Evolutionary conservation across 371 early-diverging fungal species (phyloP), one percentile per base, ranked within the genome.

Genomic region (Haplosporangium sp.): DNA sequence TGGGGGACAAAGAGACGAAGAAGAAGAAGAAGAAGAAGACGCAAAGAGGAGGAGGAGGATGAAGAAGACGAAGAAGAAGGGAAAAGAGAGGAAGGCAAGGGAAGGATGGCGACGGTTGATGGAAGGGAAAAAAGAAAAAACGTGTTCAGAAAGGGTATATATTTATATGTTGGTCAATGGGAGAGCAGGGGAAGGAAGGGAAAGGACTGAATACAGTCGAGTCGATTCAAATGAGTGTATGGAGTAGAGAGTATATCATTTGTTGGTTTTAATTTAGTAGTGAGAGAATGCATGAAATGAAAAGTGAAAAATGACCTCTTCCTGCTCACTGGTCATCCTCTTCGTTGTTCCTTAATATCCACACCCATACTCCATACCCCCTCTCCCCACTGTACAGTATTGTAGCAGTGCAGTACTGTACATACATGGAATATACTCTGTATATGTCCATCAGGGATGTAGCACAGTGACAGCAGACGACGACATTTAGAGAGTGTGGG

Each of bases 51-150:
- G 37, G 40, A 36, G 38, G 36, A 42, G 36, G n/a, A 23, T 38
- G 29, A 38, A 42, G 12, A 53, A 45, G 36, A 16, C 9, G 36
- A n/a, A 9, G 36, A 41, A 29, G 18, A 38, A 7, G 38, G 38
- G 61, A 37, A 53, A n/a, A 42, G 43, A 51, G 20, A 52, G 13
- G 9, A 13, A n/a, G 41, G 37, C 10, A 41, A 47, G 59, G 54
- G 21, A 16, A 11, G 21, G 29, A 48, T 38, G 20, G 59, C 23
- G 45, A 29, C 10, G 18, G 6, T 5, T 18, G 50, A 21, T 8
- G 46, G 38, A 53, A 53, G 51, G 21, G 29, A 57, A 40, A 54
- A 55, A 43, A 55, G 43, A 41, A 38, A 72, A 54, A 40, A 20
- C 40, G 62, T 55, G 68, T 55, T 45, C 48, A 51, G 29, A 46